A percentile compares a stretch with the other conserved stretches of the same genome.
Conservation (phyloP, 257 asterid genomes). For the Solanum stenotomum region DNA sequence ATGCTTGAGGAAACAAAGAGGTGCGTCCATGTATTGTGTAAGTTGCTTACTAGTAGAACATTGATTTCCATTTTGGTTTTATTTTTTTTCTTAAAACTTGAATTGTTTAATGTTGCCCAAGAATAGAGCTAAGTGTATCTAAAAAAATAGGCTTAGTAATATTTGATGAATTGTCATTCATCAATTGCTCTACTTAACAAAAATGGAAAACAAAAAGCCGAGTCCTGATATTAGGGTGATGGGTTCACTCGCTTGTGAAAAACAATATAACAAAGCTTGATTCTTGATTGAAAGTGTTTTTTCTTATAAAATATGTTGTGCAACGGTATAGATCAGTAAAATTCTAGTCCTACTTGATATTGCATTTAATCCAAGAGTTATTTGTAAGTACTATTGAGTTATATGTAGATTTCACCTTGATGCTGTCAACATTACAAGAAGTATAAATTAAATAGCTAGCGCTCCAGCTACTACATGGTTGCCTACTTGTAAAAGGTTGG, state of each 20-base stretch:
- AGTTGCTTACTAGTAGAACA: background rate
- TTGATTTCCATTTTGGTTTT: background rate
- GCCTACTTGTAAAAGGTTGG: background rate
- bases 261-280: background rate
- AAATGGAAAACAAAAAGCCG: background rate
- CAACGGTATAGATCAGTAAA: background rate
- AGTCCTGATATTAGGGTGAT: background rate
- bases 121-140: background rate
- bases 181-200: background rate
- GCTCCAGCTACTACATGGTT: background rate
- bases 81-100: background rate
- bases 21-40: background rate
- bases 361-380: background rate
- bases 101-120: background rate
- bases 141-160: background rate
- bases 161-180: background rate
- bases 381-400: background rate
- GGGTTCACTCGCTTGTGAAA: background rate
- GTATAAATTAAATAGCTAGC: background rate
- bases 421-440: background rate
- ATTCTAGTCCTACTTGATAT: background rate
- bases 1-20: background rate
- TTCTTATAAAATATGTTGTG: background rate
- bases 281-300: background rate
- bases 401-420: background rate